Conservation (phyloP, 345 rosid genomes). For the Cardiospermum halicacabum region DNA sequence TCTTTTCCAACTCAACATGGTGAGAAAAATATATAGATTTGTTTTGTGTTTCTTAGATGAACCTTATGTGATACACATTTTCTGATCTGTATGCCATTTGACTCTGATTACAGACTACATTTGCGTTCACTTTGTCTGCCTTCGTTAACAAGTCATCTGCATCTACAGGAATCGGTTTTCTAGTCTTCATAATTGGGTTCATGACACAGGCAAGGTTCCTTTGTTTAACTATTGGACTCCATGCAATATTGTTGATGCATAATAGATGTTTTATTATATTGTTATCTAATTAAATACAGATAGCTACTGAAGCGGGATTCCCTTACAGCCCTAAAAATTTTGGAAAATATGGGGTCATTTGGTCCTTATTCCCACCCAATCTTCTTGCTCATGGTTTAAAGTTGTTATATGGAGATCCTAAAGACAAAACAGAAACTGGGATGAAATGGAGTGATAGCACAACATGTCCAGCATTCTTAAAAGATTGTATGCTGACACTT, state of each 20-base stretch:
- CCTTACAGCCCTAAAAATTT: slow-evolving; percentile 38
- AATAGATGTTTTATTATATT: slow-evolving; percentile 7
- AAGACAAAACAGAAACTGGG: slow-evolving; percentile 66
- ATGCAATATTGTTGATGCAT: slow-evolving; percentile 9
- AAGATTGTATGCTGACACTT: slow-evolving; percentile 60
- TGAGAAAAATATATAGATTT: slow-evolving; percentile 21
- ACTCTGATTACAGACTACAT: slow-evolving; percentile 51
- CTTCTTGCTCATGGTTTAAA: slow-evolving; percentile 57
- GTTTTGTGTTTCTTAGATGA: not conserved
- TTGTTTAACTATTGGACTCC: slow-evolving; percentile 5
- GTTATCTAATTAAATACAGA: slow-evolving; percentile 31
- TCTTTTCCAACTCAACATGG: slow-evolving; percentile 62
- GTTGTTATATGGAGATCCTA: slow-evolving; percentile 51
- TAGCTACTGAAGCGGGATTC: slow-evolving; percentile 50
- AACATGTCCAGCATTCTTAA: slow-evolving; percentile 43
- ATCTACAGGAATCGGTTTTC: slow-evolving; percentile 73
- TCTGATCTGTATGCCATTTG: slow-evolving; percentile 8
- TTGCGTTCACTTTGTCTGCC: slow-evolving; percentile 79
- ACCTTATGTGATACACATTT: not conserved
- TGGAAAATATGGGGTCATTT: slow-evolving; percentile 29
- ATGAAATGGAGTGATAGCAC: slow-evolving; percentile 68
- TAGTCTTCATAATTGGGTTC: slow-evolving; percentile 66
- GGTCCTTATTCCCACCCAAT: slow-evolving; percentile 94
- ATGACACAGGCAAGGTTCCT: slow-evolving; percentile 61
- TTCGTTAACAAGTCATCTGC: slow-evolving; percentile 79